Percentiles rank a stretch among this genome's conserved stretches.
phyloP scores from a whole-genome alignment of 257 asterid species.

The Linaria vulgaris region DNA sequence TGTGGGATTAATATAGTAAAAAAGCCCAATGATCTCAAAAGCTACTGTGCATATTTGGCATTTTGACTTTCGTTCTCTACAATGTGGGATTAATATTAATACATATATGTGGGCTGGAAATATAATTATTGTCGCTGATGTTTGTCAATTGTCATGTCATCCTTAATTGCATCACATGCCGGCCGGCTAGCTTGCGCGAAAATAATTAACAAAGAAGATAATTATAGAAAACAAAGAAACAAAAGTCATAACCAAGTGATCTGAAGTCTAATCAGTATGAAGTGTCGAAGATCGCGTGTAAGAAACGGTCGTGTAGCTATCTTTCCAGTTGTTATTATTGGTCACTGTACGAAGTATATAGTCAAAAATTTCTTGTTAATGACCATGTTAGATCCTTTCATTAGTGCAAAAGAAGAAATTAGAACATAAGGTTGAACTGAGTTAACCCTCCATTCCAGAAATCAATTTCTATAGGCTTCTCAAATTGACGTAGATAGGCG shows the following conservation, averaged over 20 bases:
- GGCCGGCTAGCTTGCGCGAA: slow-evolving; percentile 1
- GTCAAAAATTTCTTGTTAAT: neutral
- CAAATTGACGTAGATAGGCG: too few relatives aligned
- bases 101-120: too few relatives aligned
- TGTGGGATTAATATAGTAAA: too few relatives aligned
- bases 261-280: neutral
- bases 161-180: slow-evolving; percentile 2
- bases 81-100: too few relatives aligned
- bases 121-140: too few relatives aligned
- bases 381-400: slow-evolving; percentile 18
- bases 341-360: neutral
- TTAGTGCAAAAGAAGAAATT: slow-evolving; percentile 20
- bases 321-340: neutral
- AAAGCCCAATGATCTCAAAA: too few relatives aligned
- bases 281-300: slow-evolving; percentile 7
- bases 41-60: too few relatives aligned
- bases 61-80: too few relatives aligned
- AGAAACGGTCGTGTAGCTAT: neutral
- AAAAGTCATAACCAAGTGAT: neutral
- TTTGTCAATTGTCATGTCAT: slow-evolving; percentile 1
- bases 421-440: neutral
- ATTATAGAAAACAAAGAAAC: neutral
- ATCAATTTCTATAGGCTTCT: too few relatives aligned
- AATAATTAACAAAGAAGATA: neutral
- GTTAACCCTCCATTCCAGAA: neutral